These are phyloP conservation scores for Asterionellopsis glacialis DNA, from an alignment of 108 stramenopile species.

Conservation along the genomic window DNA sequence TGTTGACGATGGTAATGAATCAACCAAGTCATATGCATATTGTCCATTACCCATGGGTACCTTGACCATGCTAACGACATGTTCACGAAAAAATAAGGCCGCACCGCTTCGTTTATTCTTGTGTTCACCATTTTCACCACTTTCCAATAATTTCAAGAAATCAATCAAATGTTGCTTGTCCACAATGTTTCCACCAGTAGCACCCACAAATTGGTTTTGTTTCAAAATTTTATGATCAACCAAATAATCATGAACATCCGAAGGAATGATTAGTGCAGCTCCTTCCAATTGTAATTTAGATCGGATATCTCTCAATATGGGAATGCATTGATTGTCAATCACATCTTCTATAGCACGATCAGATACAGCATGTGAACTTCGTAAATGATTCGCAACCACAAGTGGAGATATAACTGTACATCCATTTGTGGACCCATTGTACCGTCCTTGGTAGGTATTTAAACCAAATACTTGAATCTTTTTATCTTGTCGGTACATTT, in stretches of 20 bases:
- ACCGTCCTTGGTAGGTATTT: constrained; percentile 75
- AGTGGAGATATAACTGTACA: constrained; percentile 87
- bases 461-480: constrained; percentile 58
- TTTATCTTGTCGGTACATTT: constrained; percentile 31
- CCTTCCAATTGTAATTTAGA: constrained; percentile 63
- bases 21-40: constrained; percentile 70
- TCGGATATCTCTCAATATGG: constrained; percentile 59
- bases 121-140: constrained; percentile 38
- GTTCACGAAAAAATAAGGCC: constrained; percentile 86
- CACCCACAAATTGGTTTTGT: constrained; percentile 84
- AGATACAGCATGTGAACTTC: constrained; percentile 35
- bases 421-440: constrained; percentile 74
- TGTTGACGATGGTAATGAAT: constrained; percentile 54
- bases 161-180: constrained; percentile 49
- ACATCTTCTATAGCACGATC: constrained; percentile 54
- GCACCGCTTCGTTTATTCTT: constrained; percentile 46
- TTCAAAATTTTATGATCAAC: constrained; percentile 75
- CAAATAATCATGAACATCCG: constrained; percentile 88
- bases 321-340: constrained; percentile 67
- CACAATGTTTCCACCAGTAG: constrained; percentile 77
- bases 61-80: constrained; percentile 84
- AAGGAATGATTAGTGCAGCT: constrained; percentile 82
- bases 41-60: constrained; percentile 42
- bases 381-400: constrained; percentile 57
- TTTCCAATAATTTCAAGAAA: constrained; percentile 40